A percentile compares a stretch with the other conserved stretches of the same genome.
phyloP scores from a whole-genome alignment of 257 asterid species.

The Primulina eburnea region DNA sequence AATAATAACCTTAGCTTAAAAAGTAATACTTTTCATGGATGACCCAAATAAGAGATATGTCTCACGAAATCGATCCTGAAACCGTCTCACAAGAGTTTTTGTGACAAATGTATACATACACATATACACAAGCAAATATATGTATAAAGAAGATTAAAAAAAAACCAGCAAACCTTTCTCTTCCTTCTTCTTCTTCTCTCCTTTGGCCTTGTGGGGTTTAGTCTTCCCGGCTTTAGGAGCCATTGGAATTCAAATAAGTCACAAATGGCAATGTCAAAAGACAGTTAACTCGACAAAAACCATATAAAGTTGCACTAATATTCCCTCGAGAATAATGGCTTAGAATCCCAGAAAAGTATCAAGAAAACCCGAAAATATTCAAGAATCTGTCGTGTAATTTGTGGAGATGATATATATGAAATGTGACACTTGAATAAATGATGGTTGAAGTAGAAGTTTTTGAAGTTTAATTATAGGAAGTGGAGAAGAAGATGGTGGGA shows the following conservation, averaged over 20 bases:
- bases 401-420: background rate
- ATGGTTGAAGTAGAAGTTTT: background rate
- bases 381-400: background rate
- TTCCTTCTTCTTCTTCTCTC: slow-evolving; percentile 89
- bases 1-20: too few species aligned
- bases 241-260: slow-evolving; percentile 33
- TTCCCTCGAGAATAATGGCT: background rate
- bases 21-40: too few species aligned
- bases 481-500: background rate
- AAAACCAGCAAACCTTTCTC: slow-evolving; percentile 56
- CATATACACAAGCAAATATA: too few species aligned
- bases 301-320: background rate
- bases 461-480: background rate
- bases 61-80: too few species aligned
- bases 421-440: background rate
- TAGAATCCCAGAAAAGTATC: background rate
- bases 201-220: slow-evolving; percentile 69
- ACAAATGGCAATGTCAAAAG: background rate
- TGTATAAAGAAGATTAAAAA: background rate
- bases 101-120: too few species aligned
- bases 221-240: slow-evolving; percentile 78
- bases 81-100: too few species aligned
- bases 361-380: background rate
- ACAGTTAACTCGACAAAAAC: background rate
- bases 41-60: too few species aligned